Evolutionary conservation across 345 rosid species (phyloP).

Genomic region (rapeseed (Brassica napus)): DNA sequence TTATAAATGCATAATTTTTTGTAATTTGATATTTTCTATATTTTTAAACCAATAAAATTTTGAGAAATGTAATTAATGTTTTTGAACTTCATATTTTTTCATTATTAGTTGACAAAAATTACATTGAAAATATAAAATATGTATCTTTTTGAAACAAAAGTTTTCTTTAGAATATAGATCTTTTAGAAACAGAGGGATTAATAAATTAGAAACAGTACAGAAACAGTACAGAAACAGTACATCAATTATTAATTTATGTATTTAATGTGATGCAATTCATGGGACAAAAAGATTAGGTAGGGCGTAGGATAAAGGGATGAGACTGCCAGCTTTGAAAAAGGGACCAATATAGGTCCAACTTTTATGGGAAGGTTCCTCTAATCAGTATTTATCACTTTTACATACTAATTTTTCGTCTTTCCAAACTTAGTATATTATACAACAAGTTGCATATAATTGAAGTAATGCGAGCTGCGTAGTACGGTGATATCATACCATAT

Average conservation of each 20-base stretch:
- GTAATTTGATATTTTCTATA: no score
- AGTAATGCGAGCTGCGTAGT: slow-evolving; percentile 28
- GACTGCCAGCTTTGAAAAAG: slow-evolving; percentile 39
- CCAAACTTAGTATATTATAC: slow-evolving; percentile 15
- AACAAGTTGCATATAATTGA: slow-evolving; percentile 33
- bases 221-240: neutral
- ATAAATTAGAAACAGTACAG: no score
- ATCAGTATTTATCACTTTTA: slow-evolving; percentile 27
- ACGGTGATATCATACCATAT: slow-evolving; percentile 6
- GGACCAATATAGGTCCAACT: slow-evolving; percentile 21
- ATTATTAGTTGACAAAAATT: no score
- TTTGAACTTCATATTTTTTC: no score
- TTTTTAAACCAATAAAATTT: no score
- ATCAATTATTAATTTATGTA: neutral
- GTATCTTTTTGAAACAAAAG: no score
- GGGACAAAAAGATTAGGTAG: slow-evolving; percentile 38
- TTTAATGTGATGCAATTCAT: neutral
- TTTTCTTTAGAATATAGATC: no score
- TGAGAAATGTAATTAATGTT: no score
- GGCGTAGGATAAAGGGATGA: slow-evolving; percentile 37
- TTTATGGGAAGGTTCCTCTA: slow-evolving; percentile 32
- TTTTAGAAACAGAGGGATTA: no score
- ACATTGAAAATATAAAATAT: no score
- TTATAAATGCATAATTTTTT: no score
- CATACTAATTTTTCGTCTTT: neutral